phyloP scores from a whole-genome alignment of 148 eudicot genomes.

The Heliosperma pusillum region DNA sequence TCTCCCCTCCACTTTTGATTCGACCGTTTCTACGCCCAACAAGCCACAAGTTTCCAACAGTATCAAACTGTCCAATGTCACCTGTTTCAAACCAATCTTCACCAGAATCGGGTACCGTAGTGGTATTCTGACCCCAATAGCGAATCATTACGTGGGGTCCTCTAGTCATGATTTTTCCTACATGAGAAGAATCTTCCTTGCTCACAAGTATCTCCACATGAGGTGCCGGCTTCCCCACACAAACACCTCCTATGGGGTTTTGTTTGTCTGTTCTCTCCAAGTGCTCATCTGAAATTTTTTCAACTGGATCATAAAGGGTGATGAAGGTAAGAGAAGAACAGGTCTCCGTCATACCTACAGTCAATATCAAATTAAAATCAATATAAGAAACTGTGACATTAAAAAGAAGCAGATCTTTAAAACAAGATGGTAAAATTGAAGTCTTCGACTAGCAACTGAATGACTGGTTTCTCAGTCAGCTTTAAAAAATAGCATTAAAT shows the following conservation, averaged over 20 bases:
- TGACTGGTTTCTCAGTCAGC: neutral
- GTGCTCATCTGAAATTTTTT: conserved; percentile 17
- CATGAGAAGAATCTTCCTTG: conserved; percentile 34
- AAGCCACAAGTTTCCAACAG: conserved; percentile 72
- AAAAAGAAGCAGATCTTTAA: neutral
- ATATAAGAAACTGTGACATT: neutral
- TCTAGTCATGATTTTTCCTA: conserved; percentile 74
- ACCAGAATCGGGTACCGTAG: conserved; percentile 12
- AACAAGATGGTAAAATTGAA: neutral
- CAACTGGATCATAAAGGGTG: conserved; percentile 60
- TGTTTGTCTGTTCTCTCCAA: conserved; percentile 5
- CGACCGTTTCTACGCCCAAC: conserved; percentile 76
- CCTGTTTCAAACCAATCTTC: conserved; percentile 91
- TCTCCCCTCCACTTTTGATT: conserved; percentile 94
- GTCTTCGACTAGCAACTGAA: neutral
- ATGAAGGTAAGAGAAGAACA: conserved; percentile 85
- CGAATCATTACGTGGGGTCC: conserved; percentile 85
- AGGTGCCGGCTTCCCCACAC: conserved; percentile 94
- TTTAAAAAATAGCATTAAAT: neutral
- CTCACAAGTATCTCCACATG: conserved; percentile 59
- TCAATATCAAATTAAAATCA: conserved; percentile 9
- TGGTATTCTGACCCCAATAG: conserved; percentile 58
- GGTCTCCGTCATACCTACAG: conserved; percentile 90
- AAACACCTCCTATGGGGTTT: conserved; percentile 40
- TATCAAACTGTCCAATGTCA: conserved; percentile 74